Conservation (phyloP, 768 basidiomycete species). For the Podaxis rugospora region DNA sequence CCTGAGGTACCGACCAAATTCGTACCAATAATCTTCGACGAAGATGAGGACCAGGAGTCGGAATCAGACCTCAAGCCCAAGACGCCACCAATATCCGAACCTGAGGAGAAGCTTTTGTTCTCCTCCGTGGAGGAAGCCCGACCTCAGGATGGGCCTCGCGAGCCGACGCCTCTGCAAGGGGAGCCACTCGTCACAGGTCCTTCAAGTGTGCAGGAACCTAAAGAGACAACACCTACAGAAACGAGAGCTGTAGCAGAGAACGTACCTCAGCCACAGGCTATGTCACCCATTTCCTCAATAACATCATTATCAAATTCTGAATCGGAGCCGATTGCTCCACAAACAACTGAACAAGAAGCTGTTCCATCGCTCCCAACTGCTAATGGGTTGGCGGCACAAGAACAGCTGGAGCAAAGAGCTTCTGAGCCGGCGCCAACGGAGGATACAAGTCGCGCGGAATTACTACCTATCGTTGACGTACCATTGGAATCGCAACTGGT, state of each 20-base stretch:
- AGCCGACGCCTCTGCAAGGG: neutral
- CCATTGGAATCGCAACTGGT: neutral
- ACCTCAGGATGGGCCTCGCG: neutral
- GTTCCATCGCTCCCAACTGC: neutral
- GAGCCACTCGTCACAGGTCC: neutral
- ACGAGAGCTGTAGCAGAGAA: neutral
- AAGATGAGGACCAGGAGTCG: conserved; percentile 22
- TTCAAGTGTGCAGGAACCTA: neutral
- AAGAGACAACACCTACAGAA: neutral
- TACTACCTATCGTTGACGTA: conserved; percentile 18
- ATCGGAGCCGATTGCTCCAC: neutral
- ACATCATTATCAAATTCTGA: neutral
- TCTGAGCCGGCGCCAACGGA: conserved; percentile 11
- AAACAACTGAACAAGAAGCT: neutral
- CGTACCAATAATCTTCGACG: conserved; percentile 22
- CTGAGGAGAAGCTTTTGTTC: neutral
- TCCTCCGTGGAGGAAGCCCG: neutral
- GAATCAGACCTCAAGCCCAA: conserved; percentile 2
- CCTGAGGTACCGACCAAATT: conserved; percentile 18
- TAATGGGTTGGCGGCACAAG: neutral
- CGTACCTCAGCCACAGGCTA: neutral
- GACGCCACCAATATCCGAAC: neutral
- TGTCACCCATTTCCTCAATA: neutral
- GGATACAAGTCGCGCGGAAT: conserved; percentile 20
- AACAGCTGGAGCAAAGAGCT: neutral